Evolutionary conservation across 495 filamentous ascomycete species (phyloP).

Genomic region (Tetracladium setigerum): DNA sequence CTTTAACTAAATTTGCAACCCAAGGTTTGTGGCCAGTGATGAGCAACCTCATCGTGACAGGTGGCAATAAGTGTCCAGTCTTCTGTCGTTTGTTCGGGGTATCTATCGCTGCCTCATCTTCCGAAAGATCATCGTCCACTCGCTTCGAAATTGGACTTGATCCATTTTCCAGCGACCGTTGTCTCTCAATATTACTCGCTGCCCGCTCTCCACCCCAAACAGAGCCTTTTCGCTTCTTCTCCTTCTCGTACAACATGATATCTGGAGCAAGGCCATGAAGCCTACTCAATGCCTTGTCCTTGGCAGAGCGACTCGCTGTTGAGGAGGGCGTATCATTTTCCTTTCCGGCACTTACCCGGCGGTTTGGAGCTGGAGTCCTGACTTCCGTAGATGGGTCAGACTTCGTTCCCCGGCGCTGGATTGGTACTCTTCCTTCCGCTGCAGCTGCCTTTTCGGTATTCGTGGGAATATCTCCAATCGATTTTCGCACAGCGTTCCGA

Average conservation of each 20-base stretch:
- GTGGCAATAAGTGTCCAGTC: constrained; percentile 36
- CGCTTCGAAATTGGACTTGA: constrained; percentile 34
- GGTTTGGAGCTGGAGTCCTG: constrained; percentile 12
- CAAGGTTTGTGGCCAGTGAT: constrained; percentile 76
- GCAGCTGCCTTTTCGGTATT: constrained; percentile 4
- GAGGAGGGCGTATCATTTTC: constrained; percentile 82
- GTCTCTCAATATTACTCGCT: constrained; percentile 47
- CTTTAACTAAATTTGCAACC: constrained; percentile 56
- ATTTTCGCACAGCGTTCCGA: constrained; percentile 10
- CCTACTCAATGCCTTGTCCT: constrained; percentile 67
- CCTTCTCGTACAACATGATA: constrained; percentile 86
- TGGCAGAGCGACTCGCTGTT: constrained; percentile 76
- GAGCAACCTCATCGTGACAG: constrained; percentile 62
- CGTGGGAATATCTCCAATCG: constrained; percentile 5
- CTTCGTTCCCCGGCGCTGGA: neutral
- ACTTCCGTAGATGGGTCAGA: constrained; percentile 1
- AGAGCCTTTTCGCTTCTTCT: constrained; percentile 74
- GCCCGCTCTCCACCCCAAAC: constrained; percentile 68
- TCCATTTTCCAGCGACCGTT: constrained; percentile 25
- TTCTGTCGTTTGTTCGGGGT: constrained; percentile 54
- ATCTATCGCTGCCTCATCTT: constrained; percentile 29
- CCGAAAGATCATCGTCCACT: constrained; percentile 44
- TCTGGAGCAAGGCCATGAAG: constrained; percentile 73
- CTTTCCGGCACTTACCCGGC: constrained; percentile 43
- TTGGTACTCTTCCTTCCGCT: neutral